These are phyloP conservation scores for Yamadazyma olivae DNA, from an alignment of 805 yeast species.

Conservation along the genomic window DNA sequence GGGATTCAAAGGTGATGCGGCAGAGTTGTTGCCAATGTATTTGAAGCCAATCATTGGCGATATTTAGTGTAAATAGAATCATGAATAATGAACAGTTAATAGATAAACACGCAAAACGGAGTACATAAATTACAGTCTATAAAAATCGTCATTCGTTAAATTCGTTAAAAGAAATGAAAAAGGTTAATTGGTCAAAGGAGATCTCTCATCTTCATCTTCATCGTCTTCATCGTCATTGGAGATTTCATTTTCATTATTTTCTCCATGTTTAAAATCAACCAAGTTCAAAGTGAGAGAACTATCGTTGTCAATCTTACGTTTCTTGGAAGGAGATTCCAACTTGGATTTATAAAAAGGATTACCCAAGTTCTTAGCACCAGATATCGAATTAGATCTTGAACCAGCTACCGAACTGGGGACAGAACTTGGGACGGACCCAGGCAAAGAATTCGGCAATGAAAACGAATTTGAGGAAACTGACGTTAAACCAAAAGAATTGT, in stretches of 20 bases:
- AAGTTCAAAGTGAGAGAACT: no score
- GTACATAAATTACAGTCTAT: constrained; percentile 7
- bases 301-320: constrained; percentile 7
- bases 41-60: constrained; percentile 47
- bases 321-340: constrained; percentile 11
- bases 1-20: constrained; percentile 82
- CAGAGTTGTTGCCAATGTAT: constrained; percentile 64
- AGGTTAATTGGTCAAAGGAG: no score
- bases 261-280: no score
- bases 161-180: background rate
- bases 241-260: no score
- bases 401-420: no score
- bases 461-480: background rate
- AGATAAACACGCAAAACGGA: background rate
- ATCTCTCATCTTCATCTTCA: no score
- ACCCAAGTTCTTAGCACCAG: constrained; percentile 8
- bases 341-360: constrained; percentile 17
- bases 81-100: no score
- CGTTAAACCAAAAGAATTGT: background rate
- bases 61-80: no score
- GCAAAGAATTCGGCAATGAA: background rate
- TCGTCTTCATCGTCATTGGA: no score
- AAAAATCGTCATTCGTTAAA: background rate
- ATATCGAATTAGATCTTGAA: background rate
- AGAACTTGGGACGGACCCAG: background rate